Evolutionary conservation across 176 grass and related monocot species (phyloP), one percentile per base, ranked within the genome.

Genomic region (Lolium rigidum): DNA sequence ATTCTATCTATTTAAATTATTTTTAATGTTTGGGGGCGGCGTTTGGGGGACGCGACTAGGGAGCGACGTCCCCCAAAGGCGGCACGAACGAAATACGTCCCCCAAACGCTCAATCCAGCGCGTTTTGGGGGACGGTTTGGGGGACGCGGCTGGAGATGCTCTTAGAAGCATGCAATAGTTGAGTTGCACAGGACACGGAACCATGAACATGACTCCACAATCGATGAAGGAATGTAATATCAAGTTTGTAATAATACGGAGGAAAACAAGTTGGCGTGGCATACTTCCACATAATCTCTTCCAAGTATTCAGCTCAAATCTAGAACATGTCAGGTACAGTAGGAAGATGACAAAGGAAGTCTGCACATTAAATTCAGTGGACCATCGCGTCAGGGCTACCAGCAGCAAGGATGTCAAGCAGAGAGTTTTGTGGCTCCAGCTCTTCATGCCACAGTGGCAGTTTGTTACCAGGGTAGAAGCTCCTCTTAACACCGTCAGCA

Each of bases 401-500:
- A 24, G 94, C 86, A 24, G 87, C 78, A 3, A 99, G 92, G 56
- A 96, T 89, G 31, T 99, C 97, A 1, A 99, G 92, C 74, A 99
- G 71, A 1, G 97, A 96, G 77, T 89, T 93, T 5, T 90, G 92
- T 9, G 94, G 87, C 88, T 93, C 87, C 79, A 99, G 7, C 90
- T 99, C 97, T 25, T 96, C 94, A 9, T 96, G 94, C 94, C 97
- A 99, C 49, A 94, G 76, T 2, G 94, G 97, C 17, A 99, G 84
- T 13, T 91, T 79, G 84, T 96, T 83, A 4, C 92, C 97, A 56
- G 88, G 87, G 35, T 99, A 80, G 59, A 96, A 97, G 79, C 90
- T 99, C 69, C 85, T 94, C 10, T 88, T 93, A 31, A 99, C 89
- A 80, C 94, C 97, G 37, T 93, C 83, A 0, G 79, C 87, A 56